Conservation (phyloP, 2,329 filamentous ascomycete genomes). For the Sclerotiophoma versabilis region DNA sequence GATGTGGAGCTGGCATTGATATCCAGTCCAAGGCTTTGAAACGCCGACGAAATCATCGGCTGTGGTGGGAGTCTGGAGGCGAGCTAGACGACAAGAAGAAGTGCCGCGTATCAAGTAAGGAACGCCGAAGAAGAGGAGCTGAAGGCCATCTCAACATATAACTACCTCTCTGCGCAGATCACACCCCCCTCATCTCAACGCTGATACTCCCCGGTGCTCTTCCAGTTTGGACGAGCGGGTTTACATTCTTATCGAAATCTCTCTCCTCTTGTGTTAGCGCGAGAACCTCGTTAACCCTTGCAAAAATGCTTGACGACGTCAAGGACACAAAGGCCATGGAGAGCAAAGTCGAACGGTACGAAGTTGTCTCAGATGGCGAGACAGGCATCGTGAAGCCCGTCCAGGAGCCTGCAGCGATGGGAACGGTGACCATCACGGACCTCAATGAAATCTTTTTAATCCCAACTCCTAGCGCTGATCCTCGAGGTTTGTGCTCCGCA, state of each 20-base stretch:
- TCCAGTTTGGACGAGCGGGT: conserved; percentile 20
- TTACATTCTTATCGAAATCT: neutral
- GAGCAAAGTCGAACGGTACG: conserved; percentile 22
- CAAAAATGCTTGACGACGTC: conserved; percentile 7
- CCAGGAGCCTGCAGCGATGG: conserved; percentile 27
- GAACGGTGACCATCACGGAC: conserved; percentile 41
- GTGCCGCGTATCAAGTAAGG: neutral
- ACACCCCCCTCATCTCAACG: conserved; percentile 2
- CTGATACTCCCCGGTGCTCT: conserved; percentile 11
- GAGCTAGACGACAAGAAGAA: conserved; percentile 2
- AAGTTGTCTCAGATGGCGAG: conserved; percentile 16
- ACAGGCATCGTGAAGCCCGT: conserved; percentile 13
- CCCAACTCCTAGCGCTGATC: conserved; percentile 39
- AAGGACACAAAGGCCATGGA: conserved; percentile 20
- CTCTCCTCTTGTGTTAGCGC: neutral
- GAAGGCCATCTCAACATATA: conserved; percentile 2
- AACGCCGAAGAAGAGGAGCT: conserved; percentile 1
- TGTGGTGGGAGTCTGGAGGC: conserved; percentile 6
- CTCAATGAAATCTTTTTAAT: conserved; percentile 34
- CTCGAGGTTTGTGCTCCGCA: conserved; percentile 26
- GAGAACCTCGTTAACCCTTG: neutral
- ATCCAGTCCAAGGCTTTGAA: neutral
- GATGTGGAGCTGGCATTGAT: conserved; percentile 5
- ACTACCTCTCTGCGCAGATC: neutral
- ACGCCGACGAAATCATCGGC: conserved; percentile 3